Evolutionary conservation across 257 asterid genomes (phyloP).

Genomic region (Salvia hispanica): DNA sequence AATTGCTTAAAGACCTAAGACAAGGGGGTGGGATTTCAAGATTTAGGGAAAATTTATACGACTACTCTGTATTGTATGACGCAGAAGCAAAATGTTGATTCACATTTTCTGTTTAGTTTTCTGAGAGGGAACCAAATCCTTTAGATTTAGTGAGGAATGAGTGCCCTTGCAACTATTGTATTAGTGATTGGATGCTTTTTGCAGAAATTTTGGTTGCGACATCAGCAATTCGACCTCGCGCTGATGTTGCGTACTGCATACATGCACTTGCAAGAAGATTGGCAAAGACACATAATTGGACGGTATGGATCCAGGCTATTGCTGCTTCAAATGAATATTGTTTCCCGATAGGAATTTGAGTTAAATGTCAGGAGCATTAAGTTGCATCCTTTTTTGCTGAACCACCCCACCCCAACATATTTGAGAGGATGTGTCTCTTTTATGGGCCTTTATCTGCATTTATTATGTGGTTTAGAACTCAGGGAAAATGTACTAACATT

Average conservation of each 20-base stretch:
- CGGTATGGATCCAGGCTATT: conserved; percentile 59
- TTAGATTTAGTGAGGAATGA: conserved; percentile 33
- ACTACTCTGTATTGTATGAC: conserved; percentile 3
- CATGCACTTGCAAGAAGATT: conserved; percentile 89
- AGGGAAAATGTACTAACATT: background rate
- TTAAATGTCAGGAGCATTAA: background rate
- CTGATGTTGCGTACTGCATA: conserved; percentile 97
- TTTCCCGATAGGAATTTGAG: background rate
- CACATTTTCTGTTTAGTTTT: conserved; percentile 9
- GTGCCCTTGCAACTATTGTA: conserved; percentile 36
- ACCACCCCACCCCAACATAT: background rate
- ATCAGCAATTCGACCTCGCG: conserved; percentile 86
- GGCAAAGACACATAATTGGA: conserved; percentile 98
- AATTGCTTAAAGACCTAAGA: conserved; percentile 12
- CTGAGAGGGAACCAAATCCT: conserved; percentile 6
- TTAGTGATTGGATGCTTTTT: conserved; percentile 48
- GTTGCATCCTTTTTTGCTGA: conserved; percentile 7
- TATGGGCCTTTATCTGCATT: background rate
- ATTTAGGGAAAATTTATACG: conserved; percentile 4
- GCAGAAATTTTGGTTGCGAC: conserved; percentile 95
- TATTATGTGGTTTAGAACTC: background rate
- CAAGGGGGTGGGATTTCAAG: conserved; percentile 20
- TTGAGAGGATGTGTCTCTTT: background rate
- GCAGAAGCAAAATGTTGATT: conserved; percentile 20
- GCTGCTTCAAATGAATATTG: conserved; percentile 18